Conservation (phyloP, 331 rosid genomes). For the Quercus phellos region DNA sequence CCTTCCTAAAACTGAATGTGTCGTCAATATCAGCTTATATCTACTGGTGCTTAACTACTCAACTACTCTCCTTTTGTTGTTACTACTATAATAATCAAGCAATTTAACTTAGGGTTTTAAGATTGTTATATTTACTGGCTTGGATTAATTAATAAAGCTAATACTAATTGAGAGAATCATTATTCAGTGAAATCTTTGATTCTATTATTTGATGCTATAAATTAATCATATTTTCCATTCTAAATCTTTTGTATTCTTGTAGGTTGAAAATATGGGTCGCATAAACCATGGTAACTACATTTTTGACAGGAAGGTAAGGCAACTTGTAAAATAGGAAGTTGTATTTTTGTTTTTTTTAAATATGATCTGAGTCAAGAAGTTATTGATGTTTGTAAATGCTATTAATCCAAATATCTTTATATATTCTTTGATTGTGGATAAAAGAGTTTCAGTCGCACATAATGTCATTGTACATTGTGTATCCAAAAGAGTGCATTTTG, state of each 20-base stretch:
- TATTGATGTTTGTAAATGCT: neutral
- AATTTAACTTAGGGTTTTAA: neutral
- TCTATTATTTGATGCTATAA: neutral
- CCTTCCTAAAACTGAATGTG: constrained; percentile 60
- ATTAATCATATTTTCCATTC: neutral
- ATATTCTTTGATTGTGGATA: neutral
- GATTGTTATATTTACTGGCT: neutral
- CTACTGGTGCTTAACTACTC: constrained; percentile 50
- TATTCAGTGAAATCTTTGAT: neutral
- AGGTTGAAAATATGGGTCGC: constrained; percentile 96
- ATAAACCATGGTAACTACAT: constrained; percentile 76
- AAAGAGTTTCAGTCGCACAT: neutral
- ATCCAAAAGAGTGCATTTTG: neutral
- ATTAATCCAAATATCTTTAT: neutral
- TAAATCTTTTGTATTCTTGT: constrained; percentile 21
- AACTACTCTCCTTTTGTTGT: neutral
- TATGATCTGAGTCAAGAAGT: neutral
- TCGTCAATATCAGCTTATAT: constrained; percentile 47
- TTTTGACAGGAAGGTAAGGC: constrained; percentile 73
- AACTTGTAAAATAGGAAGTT: neutral
- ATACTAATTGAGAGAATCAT: neutral
- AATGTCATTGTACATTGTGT: neutral
- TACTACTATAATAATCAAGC: constrained; percentile 1
- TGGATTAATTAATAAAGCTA: neutral
- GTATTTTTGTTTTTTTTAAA: neutral